A percentile compares a stretch with the other conserved stretches of the same genome.
Conservation (phyloP, 225 moss, liverwort and hornwort species). For the Antitrichia curtipendula region DNA sequence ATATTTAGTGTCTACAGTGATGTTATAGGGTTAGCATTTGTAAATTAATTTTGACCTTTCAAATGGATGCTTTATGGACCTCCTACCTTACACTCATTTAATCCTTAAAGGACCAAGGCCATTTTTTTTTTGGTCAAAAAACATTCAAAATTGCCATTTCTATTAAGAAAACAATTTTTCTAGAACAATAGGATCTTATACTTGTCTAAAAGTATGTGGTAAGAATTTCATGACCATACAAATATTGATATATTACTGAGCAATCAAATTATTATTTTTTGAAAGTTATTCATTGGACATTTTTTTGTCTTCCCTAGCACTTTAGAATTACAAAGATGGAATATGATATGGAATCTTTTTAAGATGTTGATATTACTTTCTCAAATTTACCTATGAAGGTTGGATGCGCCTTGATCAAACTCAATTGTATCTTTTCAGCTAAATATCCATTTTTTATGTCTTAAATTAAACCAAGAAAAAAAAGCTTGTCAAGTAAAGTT, state of each 20-base stretch:
- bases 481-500: background rate
- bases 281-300: background rate
- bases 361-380: background rate
- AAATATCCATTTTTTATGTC: background rate
- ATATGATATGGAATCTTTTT: background rate
- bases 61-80: background rate
- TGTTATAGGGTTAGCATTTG: accelerated
- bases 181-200: too few species aligned
- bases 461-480: background rate
- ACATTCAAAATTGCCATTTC: too few species aligned
- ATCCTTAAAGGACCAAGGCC: too few species aligned
- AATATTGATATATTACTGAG: too few species aligned
- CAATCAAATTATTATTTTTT: too few species aligned
- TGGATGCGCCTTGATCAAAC: background rate
- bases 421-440: background rate
- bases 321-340: background rate
- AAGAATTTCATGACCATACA: too few species aligned
- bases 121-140: too few species aligned
- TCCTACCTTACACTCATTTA: background rate
- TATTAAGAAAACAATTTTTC: too few species aligned
- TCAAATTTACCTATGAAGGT: too few species aligned
- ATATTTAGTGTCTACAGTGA: background rate
- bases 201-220: too few species aligned
- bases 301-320: accelerated
- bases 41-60: background rate